phyloP scores from a whole-genome alignment of 805 yeast species.

The Schwanniomyces pseudopolymorphus region DNA sequence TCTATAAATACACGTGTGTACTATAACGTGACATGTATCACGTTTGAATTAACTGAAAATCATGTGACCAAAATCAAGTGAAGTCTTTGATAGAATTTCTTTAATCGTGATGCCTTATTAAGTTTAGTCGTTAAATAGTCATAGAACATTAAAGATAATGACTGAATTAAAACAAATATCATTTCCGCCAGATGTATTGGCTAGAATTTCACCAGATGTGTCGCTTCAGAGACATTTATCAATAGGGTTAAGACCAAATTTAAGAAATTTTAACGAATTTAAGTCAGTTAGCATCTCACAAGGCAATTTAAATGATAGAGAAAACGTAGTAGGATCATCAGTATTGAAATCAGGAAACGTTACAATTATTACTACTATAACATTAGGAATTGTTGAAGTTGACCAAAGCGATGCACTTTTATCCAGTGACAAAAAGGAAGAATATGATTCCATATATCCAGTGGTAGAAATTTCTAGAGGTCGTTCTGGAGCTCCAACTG shows the following conservation, averaged over 20 bases:
- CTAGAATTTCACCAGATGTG: constrained; percentile 81
- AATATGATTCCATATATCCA: constrained; percentile 55
- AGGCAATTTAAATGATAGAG: constrained; percentile 37
- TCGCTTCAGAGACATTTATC: constrained; percentile 78
- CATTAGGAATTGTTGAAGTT: constrained; percentile 65
- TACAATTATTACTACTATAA: constrained; percentile 66
- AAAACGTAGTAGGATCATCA: constrained; percentile 59
- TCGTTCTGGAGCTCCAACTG: constrained; percentile 75
- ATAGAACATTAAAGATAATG: not conserved
- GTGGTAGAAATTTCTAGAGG: constrained; percentile 78
- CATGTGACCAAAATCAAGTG: not conserved
- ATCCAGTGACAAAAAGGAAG: constrained; percentile 20
- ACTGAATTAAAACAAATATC: constrained; percentile 35
- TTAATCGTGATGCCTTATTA: not conserved
- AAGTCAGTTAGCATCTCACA: constrained; percentile 49
- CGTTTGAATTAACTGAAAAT: not conserved
- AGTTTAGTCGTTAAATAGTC: not conserved
- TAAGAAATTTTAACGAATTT: constrained; percentile 72
- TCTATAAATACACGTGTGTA: not conserved
- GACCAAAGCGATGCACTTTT: constrained; percentile 9
- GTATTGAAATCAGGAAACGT: constrained; percentile 71
- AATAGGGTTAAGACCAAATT: constrained; percentile 72
- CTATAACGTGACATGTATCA: not conserved
- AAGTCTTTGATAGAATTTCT: not conserved
- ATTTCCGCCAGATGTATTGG: constrained; percentile 80